Percentiles rank a stretch among this genome's conserved stretches.
phyloP scores from a whole-genome alignment of 441 rosid genomes.

The Lepidium campestre region DNA sequence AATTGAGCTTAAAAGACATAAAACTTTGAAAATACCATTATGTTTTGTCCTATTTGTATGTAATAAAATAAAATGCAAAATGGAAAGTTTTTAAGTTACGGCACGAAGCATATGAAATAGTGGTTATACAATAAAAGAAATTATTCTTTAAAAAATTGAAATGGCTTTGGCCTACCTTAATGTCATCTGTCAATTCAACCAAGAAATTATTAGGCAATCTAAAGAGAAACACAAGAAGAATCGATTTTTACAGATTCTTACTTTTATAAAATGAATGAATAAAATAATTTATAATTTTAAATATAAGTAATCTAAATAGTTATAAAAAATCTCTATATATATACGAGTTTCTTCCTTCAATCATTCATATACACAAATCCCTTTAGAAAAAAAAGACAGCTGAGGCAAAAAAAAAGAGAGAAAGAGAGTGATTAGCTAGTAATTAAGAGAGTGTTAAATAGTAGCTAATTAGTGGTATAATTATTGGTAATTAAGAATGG shows the following conservation, averaged over 20 bases:
- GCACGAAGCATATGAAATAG: background rate
- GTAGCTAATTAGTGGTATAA: too few relatives aligned
- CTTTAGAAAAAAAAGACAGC: background rate
- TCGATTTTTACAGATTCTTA: background rate
- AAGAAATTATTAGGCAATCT: background rate
- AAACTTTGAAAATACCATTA: background rate
- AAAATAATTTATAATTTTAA: background rate
- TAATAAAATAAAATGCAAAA: too few relatives aligned
- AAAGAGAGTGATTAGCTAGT: background rate
- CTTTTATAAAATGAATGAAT: background rate
- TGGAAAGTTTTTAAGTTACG: too few relatives aligned
- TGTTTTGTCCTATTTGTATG: background rate
- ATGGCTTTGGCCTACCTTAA: background rate
- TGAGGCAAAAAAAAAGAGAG: background rate
- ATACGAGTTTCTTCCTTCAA: constrained; percentile 2
- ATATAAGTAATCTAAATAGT: background rate
- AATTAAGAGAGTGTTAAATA: too few relatives aligned
- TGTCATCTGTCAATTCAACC: constrained; percentile 4
- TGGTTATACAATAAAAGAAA: background rate
- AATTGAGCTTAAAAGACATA: background rate
- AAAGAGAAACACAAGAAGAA: background rate
- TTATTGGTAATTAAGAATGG: background rate
- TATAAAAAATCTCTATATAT: background rate
- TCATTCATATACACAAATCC: background rate
- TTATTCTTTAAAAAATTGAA: background rate